These are phyloP conservation scores for Wickerhamomyces xylosicus DNA, from an alignment of 805 yeast species.

Conservation along the genomic window DNA sequence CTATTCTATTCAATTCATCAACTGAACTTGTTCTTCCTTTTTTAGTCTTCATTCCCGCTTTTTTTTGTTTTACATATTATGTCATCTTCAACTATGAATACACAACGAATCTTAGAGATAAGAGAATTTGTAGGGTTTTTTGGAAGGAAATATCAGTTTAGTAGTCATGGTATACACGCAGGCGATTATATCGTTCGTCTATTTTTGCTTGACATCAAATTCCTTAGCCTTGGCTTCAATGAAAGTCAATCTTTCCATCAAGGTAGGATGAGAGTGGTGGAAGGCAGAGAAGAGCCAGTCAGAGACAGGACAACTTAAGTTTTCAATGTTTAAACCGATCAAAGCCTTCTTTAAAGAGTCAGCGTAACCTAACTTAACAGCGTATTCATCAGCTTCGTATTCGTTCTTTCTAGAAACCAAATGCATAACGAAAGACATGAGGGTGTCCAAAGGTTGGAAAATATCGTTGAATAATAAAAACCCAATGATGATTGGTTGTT, in stretches of 20 bases:
- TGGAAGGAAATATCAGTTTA: neutral
- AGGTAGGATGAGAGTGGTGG: constrained; percentile 84
- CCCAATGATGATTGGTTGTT: constrained; percentile 72
- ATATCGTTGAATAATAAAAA: constrained; percentile 72
- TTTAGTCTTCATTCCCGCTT: neutral
- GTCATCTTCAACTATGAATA: too few species aligned
- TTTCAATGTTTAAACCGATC: constrained; percentile 67
- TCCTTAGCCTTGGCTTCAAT: constrained; percentile 30
- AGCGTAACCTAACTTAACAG: constrained; percentile 64
- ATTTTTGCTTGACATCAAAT: constrained; percentile 12
- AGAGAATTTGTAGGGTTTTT: too few species aligned
- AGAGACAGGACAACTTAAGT: constrained; percentile 78
- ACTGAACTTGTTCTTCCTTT: neutral
- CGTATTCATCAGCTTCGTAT: constrained; percentile 87
- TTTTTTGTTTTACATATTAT: too few species aligned
- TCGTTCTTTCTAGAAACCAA: constrained; percentile 77
- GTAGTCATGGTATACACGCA: neutral
- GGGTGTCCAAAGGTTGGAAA: constrained; percentile 66
- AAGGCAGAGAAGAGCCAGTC: constrained; percentile 86
- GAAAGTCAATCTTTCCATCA: constrained; percentile 81
- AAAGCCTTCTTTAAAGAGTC: constrained; percentile 60
- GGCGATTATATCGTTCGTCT: neutral
- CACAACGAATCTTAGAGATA: too few species aligned
- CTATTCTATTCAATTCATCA: neutral
- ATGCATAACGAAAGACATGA: constrained; percentile 57